These are phyloP conservation scores for Phytophthora litchii DNA, from an alignment of 352 stramenopile genomes.

Conservation along the genomic window DNA sequence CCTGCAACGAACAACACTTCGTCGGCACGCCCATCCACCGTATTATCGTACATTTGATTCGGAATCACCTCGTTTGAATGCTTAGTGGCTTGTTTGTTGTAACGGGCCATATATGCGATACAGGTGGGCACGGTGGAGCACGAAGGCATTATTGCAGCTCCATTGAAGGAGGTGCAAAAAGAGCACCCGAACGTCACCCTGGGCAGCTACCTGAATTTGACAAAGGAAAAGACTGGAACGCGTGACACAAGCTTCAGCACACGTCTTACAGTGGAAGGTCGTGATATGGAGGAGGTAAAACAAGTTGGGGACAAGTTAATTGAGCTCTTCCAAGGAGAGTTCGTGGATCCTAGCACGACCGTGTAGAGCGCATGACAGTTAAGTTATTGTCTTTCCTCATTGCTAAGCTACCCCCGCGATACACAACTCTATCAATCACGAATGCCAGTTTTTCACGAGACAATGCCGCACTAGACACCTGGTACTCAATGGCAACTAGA, in stretches of 20 bases:
- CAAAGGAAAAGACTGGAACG: constrained; percentile 53
- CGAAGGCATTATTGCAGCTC: constrained; percentile 60
- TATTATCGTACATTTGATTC: constrained; percentile 56
- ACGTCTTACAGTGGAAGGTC: constrained; percentile 60
- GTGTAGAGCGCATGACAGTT: constrained; percentile 2
- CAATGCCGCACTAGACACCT: too few relatives aligned
- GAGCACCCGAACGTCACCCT: constrained; percentile 65
- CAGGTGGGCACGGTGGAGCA: constrained; percentile 70
- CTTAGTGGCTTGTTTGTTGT: too few relatives aligned
- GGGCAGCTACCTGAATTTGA: constrained; percentile 83
- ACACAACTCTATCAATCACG: too few relatives aligned
- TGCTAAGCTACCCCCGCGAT: too few relatives aligned
- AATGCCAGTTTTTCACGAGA: too few relatives aligned
- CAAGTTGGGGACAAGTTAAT: constrained; percentile 49
- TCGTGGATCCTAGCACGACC: constrained; percentile 11
- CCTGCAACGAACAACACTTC: constrained; percentile 77
- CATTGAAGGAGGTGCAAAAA: constrained; percentile 68
- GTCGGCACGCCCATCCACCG: constrained; percentile 75
- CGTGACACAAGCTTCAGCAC: constrained; percentile 70
- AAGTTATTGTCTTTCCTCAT: too few relatives aligned
- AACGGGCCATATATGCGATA: too few relatives aligned
- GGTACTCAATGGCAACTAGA: not conserved
- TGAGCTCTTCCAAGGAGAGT: constrained; percentile 27
- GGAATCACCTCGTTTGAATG: too few relatives aligned
- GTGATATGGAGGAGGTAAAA: constrained; percentile 55